Evolutionary conservation across 1,139 yeast genomes (phyloP), one percentile per base, ranked within the genome.

Genomic region (Kazachstania sp.): DNA sequence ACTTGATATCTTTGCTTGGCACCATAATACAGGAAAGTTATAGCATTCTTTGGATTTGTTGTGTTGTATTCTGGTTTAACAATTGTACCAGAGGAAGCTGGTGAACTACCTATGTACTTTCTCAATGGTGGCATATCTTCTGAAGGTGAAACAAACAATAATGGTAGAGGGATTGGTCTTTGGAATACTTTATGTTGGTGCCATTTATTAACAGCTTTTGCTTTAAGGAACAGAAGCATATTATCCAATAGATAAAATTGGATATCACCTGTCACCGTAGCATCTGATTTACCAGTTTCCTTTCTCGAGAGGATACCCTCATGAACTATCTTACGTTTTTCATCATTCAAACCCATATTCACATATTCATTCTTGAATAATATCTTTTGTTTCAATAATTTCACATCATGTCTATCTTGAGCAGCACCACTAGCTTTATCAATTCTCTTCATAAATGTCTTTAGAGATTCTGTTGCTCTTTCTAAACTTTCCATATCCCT

Each of bases 381-480:
- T 44, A 83, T 70, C 52, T 80, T 77, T 64, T 92, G 86, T 61
- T 87, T 90, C 64, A 94, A 73, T 47, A 88, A 84, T 74, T 88
- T 84, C 52, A 92, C 75, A 58, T 88, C 87, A 69, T 88, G 90
- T 55, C 96, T 77, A 71, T 92, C 97, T 36, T 95, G 92, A 44
- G 95, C 87, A 59, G 84, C 90, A 66, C 98, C 98, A 44, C 95
- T 85, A 60, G 90, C 97, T 41, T 80, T 72, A 66, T 94, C 94
- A 56, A 92, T 88, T 63, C 85, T 78, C 29, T 76, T 81, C 68
- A 92, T 77, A 50, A 88, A 79, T 53, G 79, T 84, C 53, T 83
- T 83, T 43, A 92, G 77, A 58, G 83, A 80, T 47, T 79, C 86
- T 55, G 86, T 78, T 1, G 95, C 95, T 54, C 79, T 79, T 16